Evolutionary conservation across 2,329 filamentous ascomycete species (phyloP), one percentile per base, ranked within the genome.

Genomic region (Balansia obtecta): DNA sequence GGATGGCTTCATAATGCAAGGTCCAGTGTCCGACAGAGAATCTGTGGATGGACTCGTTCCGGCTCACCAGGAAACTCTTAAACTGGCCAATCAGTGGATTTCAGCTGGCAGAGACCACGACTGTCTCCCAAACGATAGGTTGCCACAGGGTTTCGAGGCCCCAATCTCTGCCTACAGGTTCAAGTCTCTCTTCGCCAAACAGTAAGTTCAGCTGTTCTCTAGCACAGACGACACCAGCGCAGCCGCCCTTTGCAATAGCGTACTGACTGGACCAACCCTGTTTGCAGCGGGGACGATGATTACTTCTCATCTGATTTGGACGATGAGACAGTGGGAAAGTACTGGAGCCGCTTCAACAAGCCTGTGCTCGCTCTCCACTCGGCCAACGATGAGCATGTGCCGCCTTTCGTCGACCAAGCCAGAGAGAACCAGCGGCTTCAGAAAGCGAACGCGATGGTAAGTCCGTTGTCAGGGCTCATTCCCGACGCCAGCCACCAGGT

Each of bases 281-380:
- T 11, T 40, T 46, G 10, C 32, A 79, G 80, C 5, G 85, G 83
- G 10, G 84, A 86, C 52, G 90, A 96, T 63, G 90, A 95, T 63
- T 88, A 86, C 61, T 95, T 95, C 68, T 90, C 85, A n/a, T 82
- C 80, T 2, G 86, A 93, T 61, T 68, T 93, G n/a, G 65, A 70
- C 0, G 68, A 74, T 33, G 71, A 77, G 33, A 70, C 73, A 16
- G 69, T 89, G 7, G 60, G 65, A 22, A 63, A 63, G 13, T 83
- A 83, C n/a, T 95, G 91, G 75, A 76, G 81, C 3, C 69, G 68
- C 46, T 69, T 88, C 50, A 68, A 70, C 42, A 73, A 77, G 48
- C 77, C 80, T 1, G 65, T 88, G 1, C 67, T 86, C 55, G 78
- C 86, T 16, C 61, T 89, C 33, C 79, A 81, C 52, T 83, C 83